A percentile compares a stretch with the other conserved stretches of the same genome.
These are phyloP conservation scores for Paraphoma sp. DNA, from an alignment of 2,329 filamentous ascomycete genomes.

Conservation along the genomic window DNA sequence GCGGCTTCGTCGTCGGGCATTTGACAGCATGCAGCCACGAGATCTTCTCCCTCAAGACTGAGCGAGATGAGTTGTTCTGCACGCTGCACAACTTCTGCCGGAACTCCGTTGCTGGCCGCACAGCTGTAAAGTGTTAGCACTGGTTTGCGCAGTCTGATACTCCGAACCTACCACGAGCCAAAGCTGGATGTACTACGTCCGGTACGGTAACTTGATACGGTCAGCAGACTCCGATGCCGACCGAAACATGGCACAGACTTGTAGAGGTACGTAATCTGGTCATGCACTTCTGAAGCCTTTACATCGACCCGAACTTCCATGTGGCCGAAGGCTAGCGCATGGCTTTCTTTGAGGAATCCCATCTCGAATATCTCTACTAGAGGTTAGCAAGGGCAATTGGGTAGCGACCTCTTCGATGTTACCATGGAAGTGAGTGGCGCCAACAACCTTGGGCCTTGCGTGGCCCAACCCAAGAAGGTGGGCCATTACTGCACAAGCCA, in stretches of 20 bases:
- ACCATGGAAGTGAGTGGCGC: conserved; percentile 69
- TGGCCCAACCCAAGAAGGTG: conserved; percentile 59
- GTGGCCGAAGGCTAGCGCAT: conserved; percentile 66
- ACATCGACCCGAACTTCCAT: conserved; percentile 73
- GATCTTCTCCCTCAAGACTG: conserved; percentile 74
- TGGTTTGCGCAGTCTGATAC: no score
- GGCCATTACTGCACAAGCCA: conserved; percentile 67
- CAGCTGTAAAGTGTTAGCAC: conserved; percentile 58
- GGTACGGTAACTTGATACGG: conserved; percentile 51
- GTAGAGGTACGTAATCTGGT: conserved; percentile 78
- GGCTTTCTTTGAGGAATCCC: conserved; percentile 60
- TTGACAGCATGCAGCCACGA: conserved; percentile 73
- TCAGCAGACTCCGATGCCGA: conserved; percentile 14
- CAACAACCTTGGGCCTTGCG: conserved; percentile 65
- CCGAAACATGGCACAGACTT: conserved; percentile 50
- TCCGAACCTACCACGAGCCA: conserved; percentile 65
- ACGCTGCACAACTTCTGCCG: conserved; percentile 72
- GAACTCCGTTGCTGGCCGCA: conserved; percentile 85
- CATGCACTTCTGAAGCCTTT: conserved; percentile 58
- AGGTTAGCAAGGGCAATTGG: conserved; percentile 52
- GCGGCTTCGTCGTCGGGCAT: conserved; percentile 68
- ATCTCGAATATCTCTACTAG: conserved; percentile 72
- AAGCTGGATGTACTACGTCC: conserved; percentile 83
- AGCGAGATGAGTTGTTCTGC: conserved; percentile 76
- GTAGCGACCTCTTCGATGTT: conserved; percentile 22